Evolutionary conservation across 2,329 filamentous ascomycete genomes (phyloP).

Genomic region (Exophiala aquamarina): DNA sequence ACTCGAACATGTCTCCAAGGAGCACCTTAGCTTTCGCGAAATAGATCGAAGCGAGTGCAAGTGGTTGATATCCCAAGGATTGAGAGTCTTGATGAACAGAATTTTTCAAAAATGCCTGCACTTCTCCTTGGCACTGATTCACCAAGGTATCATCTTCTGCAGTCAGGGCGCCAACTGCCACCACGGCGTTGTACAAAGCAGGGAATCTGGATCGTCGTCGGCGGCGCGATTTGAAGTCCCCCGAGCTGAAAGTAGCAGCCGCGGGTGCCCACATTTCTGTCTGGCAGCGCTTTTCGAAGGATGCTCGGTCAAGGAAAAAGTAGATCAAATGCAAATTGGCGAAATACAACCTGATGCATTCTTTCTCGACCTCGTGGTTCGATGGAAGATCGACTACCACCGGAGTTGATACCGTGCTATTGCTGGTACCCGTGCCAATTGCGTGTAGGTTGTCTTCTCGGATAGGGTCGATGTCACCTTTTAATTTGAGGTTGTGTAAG

Average conservation of each 20-base stretch:
- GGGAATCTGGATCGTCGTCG: conserved; percentile 25
- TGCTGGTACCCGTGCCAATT: not conserved
- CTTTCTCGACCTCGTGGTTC: conserved; percentile 30
- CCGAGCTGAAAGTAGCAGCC: not conserved
- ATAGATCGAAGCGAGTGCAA: conserved; percentile 29
- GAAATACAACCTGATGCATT: conserved; percentile 31
- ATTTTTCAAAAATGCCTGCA: not conserved
- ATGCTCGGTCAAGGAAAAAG: conserved; percentile 26
- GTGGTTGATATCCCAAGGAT: not conserved
- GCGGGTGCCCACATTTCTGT: conserved; percentile 23
- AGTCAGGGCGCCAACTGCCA: conserved; percentile 33
- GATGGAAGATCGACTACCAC: conserved; percentile 1
- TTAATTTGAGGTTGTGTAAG: no score
- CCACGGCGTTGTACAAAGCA: conserved; percentile 32
- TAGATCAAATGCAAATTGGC: conserved; percentile 32
- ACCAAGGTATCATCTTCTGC: conserved; percentile 17
- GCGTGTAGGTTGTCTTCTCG: no score
- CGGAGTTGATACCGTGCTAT: not conserved
- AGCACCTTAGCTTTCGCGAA: conserved; percentile 29
- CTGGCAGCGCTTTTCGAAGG: conserved; percentile 28
- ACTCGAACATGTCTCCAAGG: conserved; percentile 34
- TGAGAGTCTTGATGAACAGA: not conserved
- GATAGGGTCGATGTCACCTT: no score
- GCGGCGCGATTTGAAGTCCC: no score
- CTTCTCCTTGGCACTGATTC: no score